Evolutionary conservation across 148 eudicot species (phyloP), one percentile per base, ranked within the genome.

Genomic region (Amaranthus palmeri): DNA sequence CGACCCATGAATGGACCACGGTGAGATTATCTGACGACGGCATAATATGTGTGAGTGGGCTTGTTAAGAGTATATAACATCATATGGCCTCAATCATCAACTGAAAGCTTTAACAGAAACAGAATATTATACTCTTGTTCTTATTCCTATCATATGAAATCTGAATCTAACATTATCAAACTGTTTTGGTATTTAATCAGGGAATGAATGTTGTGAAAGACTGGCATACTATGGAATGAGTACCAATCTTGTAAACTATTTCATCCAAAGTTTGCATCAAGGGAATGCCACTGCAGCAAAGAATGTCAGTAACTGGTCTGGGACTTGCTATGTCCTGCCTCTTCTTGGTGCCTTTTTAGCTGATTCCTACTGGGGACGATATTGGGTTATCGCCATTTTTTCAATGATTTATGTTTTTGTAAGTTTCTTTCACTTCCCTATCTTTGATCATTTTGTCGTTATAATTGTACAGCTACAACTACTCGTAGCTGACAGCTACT

Each of bases 191-290:
- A 15, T 54, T 54, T 8, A 62, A 15, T 17, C 84, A 88, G 92
- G 85, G 42, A 86, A 85, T 53, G 92, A 88, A 81, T 81, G 88
- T 63, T 90, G 96, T 65, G 96, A 90, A 80, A 84, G 96, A 70
- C 79, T 87, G 81, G 96, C 96, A 11, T 90, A 84, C 85, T 90
- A 90, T 68, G 96, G 96, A 65, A 90, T 90, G 84, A 85, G 87
- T 65, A 81, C 92, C 49, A 90, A 90, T 74, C 79, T 90, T 44
- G 92, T 90, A 15, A 87, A 90, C 77, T 90, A 80, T 76, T 83
- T 90, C 9, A 72, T 68, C 4, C 17, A 63, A 0, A 88, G 78
- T 25, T 65, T 87, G 60, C 66, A 83, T 78, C 85, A 83, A 71
- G 81, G 73, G 4, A 87, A 80, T 55, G 90, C 78, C 3, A 52